These are phyloP conservation scores for Nicotiana otophora DNA, from an alignment of 257 asterid species.

Conservation along the genomic window DNA sequence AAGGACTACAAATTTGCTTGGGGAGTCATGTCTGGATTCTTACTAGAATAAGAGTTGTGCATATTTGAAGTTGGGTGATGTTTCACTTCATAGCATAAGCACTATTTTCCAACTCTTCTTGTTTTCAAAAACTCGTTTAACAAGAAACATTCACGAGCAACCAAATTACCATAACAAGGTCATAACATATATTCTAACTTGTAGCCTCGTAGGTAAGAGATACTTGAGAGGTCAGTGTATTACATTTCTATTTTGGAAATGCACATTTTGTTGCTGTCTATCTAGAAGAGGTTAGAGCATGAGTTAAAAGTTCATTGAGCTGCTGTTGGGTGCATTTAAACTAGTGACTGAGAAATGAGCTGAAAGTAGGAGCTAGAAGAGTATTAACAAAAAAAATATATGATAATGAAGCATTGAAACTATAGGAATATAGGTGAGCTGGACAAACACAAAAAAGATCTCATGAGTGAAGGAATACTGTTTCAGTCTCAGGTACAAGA, in stretches of 20 bases:
- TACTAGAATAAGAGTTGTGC: neutral
- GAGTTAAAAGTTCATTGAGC: neutral
- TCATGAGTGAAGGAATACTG: neutral
- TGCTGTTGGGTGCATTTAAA: neutral
- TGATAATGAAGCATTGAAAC: neutral
- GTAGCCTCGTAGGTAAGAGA: neutral
- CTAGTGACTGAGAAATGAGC: neutral
- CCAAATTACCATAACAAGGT: neutral
- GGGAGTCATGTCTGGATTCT: neutral
- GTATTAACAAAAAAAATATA: neutral
- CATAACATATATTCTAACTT: neutral
- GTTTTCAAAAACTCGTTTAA: neutral
- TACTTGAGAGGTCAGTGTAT: neutral
- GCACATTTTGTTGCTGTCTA: neutral
- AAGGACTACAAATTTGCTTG: neutral
- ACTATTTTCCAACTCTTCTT: neutral
- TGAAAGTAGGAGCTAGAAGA: neutral
- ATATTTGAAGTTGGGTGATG: neutral
- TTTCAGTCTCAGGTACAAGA: neutral
- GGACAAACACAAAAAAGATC: neutral
- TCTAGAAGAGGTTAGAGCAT: neutral
- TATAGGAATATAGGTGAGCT: neutral
- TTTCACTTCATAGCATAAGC: neutral
- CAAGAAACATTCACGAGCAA: neutral
- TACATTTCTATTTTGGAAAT: neutral